Evolutionary conservation across 2,329 filamentous ascomycete species (phyloP).

Genomic region (Aspergillus candidus): DNA sequence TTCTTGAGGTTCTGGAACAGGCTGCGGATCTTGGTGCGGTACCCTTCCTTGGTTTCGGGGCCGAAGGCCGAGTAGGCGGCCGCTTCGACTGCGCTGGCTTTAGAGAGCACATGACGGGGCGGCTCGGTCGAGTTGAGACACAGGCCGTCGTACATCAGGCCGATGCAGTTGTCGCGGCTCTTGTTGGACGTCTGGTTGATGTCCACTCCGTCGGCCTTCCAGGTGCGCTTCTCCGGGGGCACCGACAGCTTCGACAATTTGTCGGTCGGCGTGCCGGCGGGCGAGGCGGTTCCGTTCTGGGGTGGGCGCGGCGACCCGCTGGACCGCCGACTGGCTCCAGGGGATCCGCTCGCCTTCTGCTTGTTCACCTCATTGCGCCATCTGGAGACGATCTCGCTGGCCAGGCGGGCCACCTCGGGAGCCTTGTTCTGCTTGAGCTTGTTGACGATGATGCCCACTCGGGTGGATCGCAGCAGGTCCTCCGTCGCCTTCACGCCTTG

Average conservation of each 20-base stretch:
- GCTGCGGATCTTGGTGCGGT: slow-evolving; percentile 83
- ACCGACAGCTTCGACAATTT: slow-evolving; percentile 50
- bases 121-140: slow-evolving; percentile 58
- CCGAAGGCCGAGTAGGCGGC: slow-evolving; percentile 67
- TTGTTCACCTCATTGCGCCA: slow-evolving; percentile 44
- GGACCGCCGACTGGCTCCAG: slow-evolving; percentile 33
- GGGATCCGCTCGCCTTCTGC: slow-evolving; percentile 39
- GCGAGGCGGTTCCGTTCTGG: slow-evolving; percentile 50
- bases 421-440: slow-evolving; percentile 78
- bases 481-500: slow-evolving; percentile 78
- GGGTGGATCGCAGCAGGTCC: slow-evolving; percentile 83
- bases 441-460: slow-evolving; percentile 83
- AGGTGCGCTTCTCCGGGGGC: slow-evolving; percentile 69
- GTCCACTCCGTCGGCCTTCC: slow-evolving; percentile 74
- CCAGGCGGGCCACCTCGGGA: slow-evolving; percentile 62
- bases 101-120: slow-evolving; percentile 60
- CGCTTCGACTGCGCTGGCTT: slow-evolving; percentile 66
- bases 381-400: slow-evolving; percentile 76
- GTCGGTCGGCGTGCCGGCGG: slow-evolving; percentile 42
- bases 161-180: slow-evolving; percentile 77
- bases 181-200: slow-evolving; percentile 66
- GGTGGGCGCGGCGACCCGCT: slow-evolving; percentile 41
- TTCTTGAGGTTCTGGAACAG: slow-evolving; percentile 94
- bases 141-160: slow-evolving; percentile 89
- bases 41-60: slow-evolving; percentile 63